Evolutionary conservation across 2,329 filamentous ascomycete species (phyloP).

Genomic region (Cercospora brassicicola): DNA sequence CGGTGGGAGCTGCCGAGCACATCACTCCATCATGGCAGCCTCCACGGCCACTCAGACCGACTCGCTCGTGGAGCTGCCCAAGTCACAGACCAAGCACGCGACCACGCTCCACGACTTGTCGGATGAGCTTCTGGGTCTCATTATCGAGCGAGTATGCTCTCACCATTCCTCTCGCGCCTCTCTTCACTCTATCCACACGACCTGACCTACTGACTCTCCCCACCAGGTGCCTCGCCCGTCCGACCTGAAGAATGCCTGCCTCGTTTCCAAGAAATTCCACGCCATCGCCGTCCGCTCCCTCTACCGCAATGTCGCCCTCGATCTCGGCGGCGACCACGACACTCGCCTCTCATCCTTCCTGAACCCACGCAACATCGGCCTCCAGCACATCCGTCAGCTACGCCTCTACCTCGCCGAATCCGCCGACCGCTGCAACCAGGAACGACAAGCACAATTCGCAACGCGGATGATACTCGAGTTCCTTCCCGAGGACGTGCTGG

Average conservation of each 20-base stretch:
- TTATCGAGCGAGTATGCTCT: conserved; percentile 30
- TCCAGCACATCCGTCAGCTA: conserved; percentile 49
- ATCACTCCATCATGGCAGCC: conserved; percentile 23
- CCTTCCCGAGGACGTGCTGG: conserved; percentile 50
- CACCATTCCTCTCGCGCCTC: neutral
- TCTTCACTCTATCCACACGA: neutral
- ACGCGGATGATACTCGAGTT: conserved; percentile 53
- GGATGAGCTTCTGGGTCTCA: conserved; percentile 31
- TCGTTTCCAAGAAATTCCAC: conserved; percentile 50
- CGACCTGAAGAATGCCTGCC: conserved; percentile 51
- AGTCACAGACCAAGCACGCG: conserved; percentile 14
- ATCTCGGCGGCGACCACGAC: conserved; percentile 49
- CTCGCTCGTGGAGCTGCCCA: conserved; percentile 7
- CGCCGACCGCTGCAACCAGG: conserved; percentile 45
- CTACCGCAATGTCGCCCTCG: conserved; percentile 50
- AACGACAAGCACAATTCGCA: conserved; percentile 50
- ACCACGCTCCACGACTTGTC: conserved; percentile 27
- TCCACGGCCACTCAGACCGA: conserved; percentile 25
- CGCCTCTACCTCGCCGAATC: conserved; percentile 50
- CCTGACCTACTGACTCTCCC: conserved; percentile 6
- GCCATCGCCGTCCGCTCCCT: conserved; percentile 49
- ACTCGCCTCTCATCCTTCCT: conserved; percentile 48
- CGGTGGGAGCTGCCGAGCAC: neutral
- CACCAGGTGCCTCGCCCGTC: conserved; percentile 47
- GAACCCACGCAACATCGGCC: conserved; percentile 49